These are phyloP conservation scores for Aegilops sharonensis DNA, from an alignment of 176 grass and related monocot genomes.

Conservation along the genomic window DNA sequence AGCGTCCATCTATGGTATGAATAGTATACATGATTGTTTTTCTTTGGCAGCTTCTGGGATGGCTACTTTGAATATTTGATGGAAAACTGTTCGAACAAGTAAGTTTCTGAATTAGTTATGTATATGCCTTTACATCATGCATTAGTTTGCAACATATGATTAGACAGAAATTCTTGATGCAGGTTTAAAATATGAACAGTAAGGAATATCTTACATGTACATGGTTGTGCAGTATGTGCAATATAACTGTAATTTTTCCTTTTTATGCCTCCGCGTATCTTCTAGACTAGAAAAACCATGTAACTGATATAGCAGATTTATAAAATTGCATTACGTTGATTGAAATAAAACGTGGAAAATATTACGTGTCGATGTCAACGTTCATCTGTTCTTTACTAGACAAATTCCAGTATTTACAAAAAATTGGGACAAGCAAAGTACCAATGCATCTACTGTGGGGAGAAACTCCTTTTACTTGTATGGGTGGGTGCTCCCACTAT, in stretches of 20 bases:
- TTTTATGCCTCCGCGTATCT: not conserved
- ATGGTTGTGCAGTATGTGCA: slow-evolving; percentile 11
- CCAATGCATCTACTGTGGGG: slow-evolving; percentile 23
- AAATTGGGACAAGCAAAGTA: slow-evolving; percentile 10
- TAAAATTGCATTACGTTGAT: slow-evolving; percentile 16
- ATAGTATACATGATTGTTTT: slow-evolving; percentile 18
- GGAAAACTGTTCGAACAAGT: slow-evolving; percentile 94
- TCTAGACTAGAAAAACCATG: not conserved
- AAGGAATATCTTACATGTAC: not conserved
- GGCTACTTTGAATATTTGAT: slow-evolving; percentile 97
- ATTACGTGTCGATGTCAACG: not conserved
- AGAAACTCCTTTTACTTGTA: not conserved
- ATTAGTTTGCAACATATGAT: not conserved
- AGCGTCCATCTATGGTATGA: not conserved
- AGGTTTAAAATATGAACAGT: slow-evolving; percentile 15
- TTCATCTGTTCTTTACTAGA: slow-evolving; percentile 12
- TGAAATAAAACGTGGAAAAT: slow-evolving; percentile 12
- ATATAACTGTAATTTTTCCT: not conserved
- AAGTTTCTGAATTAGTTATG: slow-evolving; percentile 38
- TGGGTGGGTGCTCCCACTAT: slow-evolving; percentile 4
- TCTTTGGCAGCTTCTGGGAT: slow-evolving; percentile 96
- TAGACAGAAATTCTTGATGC: slow-evolving; percentile 18
- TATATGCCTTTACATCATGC: slow-evolving; percentile 18
- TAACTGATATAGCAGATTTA: slow-evolving; percentile 3
- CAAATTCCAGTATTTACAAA: slow-evolving; percentile 22